phyloP scores from a whole-genome alignment of 179 eudicot genomes.

The Amaranthus tricolor region DNA sequence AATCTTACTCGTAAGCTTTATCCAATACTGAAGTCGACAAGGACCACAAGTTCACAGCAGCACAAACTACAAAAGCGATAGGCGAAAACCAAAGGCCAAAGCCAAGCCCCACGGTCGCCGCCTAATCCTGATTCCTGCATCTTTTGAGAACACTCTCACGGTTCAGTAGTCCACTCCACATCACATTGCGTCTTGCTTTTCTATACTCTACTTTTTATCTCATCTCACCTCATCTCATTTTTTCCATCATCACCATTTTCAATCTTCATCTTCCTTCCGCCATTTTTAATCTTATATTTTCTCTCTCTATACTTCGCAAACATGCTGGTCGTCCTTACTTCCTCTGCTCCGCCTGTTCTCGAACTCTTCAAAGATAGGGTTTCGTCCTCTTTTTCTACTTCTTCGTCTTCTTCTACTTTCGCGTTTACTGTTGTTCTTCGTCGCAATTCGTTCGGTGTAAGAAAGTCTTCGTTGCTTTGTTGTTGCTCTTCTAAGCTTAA shows the following conservation, averaged over 20 bases:
- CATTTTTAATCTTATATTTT: background rate
- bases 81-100: too few relatives aligned
- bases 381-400: conserved; percentile 16
- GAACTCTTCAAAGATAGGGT: conserved; percentile 29
- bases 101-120: background rate
- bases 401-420: conserved; percentile 17
- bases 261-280: conserved; percentile 11
- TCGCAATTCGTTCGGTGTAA: conserved; percentile 6
- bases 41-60: too few relatives aligned
- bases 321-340: conserved; percentile 32
- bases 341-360: conserved; percentile 27
- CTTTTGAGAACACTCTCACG: too few relatives aligned
- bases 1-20: too few relatives aligned
- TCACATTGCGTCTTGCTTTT: background rate
- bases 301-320: conserved; percentile 16
- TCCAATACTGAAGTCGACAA: too few relatives aligned
- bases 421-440: conserved; percentile 15
- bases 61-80: too few relatives aligned
- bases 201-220: background rate
- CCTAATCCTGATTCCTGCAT: background rate
- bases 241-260: background rate
- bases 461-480: conserved; percentile 15
- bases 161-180: background rate
- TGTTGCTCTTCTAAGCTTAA: conserved; percentile 36
- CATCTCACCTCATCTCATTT: conserved; percentile 7